A percentile compares a stretch with the other conserved stretches of the same genome.
These are phyloP conservation scores for Metarhizium humberi DNA, from an alignment of 2,329 filamentous ascomycete genomes.

Conservation along the genomic window DNA sequence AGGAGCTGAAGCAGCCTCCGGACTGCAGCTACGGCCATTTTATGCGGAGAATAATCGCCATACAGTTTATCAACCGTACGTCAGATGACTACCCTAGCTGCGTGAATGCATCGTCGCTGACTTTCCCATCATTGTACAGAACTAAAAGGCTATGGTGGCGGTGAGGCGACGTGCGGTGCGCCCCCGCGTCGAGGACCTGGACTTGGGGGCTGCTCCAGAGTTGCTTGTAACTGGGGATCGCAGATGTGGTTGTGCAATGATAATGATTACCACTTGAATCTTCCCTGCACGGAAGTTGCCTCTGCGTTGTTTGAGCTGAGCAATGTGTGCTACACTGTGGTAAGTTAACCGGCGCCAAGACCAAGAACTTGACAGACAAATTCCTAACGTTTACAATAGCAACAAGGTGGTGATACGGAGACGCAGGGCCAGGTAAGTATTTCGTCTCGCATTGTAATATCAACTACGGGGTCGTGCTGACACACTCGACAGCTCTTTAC, in stretches of 20 bases:
- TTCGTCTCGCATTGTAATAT: not conserved
- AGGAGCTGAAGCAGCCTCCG: not conserved
- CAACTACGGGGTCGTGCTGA: not conserved
- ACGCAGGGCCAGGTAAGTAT: slow-evolving; percentile 1
- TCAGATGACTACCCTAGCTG: not conserved
- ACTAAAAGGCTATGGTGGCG: not conserved
- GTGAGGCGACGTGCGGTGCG: not conserved
- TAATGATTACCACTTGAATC: not conserved
- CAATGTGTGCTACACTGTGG: not conserved
- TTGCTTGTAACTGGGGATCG: not conserved
- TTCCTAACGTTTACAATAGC: not conserved
- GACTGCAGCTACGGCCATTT: not conserved
- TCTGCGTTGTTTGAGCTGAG: not conserved
- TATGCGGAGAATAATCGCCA: not conserved
- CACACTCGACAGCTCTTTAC: not conserved
- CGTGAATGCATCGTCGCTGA: not conserved
- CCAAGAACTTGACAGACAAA: too few species aligned
- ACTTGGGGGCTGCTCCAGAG: slow-evolving; percentile 1
- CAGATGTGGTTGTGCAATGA: slow-evolving; percentile 3
- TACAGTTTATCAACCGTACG: not conserved
- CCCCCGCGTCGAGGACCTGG: not conserved
- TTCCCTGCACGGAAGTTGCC: not conserved
- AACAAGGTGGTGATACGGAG: not conserved
- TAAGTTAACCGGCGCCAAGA: not conserved
- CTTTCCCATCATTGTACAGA: not conserved